These are phyloP conservation scores for Hansenula lynferdii DNA, from an alignment of 1,139 yeast genomes.

Conservation along the genomic window DNA sequence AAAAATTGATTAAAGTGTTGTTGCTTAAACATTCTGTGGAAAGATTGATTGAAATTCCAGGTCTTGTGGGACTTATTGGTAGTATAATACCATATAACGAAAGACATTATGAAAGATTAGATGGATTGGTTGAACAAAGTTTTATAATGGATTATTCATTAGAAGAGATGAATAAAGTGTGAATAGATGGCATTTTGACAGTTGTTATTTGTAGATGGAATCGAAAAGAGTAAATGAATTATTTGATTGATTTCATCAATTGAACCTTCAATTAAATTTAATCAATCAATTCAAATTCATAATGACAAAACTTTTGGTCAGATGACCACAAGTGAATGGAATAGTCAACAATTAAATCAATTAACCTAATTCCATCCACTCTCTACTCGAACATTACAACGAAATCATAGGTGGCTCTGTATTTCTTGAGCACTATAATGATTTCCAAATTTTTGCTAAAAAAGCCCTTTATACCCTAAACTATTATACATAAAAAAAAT, in stretches of 20 bases:
- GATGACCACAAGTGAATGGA: too few relatives aligned
- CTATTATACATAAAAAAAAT: too few relatives aligned
- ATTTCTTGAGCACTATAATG: not conserved
- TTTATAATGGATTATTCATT: slow-evolving; percentile 81
- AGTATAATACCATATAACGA: slow-evolving; percentile 80
- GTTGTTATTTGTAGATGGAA: too few relatives aligned
- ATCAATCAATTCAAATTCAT: too few relatives aligned
- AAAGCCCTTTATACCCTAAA: too few relatives aligned
- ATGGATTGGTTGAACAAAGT: slow-evolving; percentile 78
- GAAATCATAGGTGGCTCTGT: not conserved
- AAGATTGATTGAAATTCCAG: slow-evolving; percentile 58
- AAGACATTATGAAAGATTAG: slow-evolving; percentile 74
- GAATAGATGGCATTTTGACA: not conserved
- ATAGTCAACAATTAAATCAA: too few relatives aligned
- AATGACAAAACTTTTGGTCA: not conserved
- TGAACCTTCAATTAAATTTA: not conserved
- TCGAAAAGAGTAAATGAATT: too few relatives aligned
- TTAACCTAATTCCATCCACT: too few relatives aligned
- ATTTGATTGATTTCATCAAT: not conserved
- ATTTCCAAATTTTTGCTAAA: not conserved
- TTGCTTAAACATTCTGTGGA: slow-evolving; percentile 50
- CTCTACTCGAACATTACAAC: not conserved
- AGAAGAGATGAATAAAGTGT: slow-evolving; percentile 58
- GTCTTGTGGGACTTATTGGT: slow-evolving; percentile 65
- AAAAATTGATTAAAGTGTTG: slow-evolving; percentile 63